A percentile compares a stretch with the other conserved stretches of the same genome.
These are phyloP conservation scores for Diplocarpon rosae DNA, from an alignment of 2,329 filamentous ascomycete species.

Conservation along the genomic window DNA sequence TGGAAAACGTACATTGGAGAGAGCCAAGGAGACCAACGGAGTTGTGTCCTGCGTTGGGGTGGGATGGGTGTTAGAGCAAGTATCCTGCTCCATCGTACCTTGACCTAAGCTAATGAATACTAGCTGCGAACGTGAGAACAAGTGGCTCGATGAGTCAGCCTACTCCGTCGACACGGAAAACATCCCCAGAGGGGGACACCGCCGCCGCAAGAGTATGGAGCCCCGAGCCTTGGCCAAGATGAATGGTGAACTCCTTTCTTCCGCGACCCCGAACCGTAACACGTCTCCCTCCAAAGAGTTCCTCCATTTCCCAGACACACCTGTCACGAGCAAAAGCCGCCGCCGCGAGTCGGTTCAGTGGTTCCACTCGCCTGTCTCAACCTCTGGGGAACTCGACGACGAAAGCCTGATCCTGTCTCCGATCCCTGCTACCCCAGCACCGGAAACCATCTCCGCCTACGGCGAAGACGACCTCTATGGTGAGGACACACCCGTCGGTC, in stretches of 20 bases:
- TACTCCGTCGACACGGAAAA: slow-evolving; percentile 59
- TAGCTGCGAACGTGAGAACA: slow-evolving; percentile 64
- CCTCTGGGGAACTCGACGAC: slow-evolving; percentile 10
- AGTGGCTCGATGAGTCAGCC: slow-evolving; percentile 62
- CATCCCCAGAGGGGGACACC: slow-evolving; percentile 57
- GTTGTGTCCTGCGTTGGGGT: slow-evolving; percentile 79
- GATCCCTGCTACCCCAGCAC: slow-evolving; percentile 24
- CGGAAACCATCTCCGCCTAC: slow-evolving; percentile 24
- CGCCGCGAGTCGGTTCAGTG: slow-evolving; percentile 26
- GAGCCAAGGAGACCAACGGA: slow-evolving; percentile 60
- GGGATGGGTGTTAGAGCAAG: slow-evolving; percentile 80
- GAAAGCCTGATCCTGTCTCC: slow-evolving; percentile 23
- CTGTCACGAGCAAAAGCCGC: slow-evolving; percentile 21
- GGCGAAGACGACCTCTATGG: slow-evolving; percentile 23
- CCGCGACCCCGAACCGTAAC: slow-evolving; percentile 19
- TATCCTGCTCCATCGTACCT: slow-evolving; percentile 17
- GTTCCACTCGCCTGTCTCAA: slow-evolving; percentile 23
- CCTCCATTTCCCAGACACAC: slow-evolving; percentile 21
- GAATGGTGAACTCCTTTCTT: slow-evolving; percentile 50
- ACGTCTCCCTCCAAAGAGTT: slow-evolving; percentile 26
- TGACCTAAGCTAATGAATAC: slow-evolving; percentile 24
- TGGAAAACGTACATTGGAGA: slow-evolving; percentile 67
- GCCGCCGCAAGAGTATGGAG: slow-evolving; percentile 73
- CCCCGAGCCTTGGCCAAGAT: slow-evolving; percentile 57
- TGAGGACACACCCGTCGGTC: slow-evolving; percentile 21